These are phyloP conservation scores for Boletus bicolor DNA, from an alignment of 768 basidiomycete genomes.

Conservation along the genomic window DNA sequence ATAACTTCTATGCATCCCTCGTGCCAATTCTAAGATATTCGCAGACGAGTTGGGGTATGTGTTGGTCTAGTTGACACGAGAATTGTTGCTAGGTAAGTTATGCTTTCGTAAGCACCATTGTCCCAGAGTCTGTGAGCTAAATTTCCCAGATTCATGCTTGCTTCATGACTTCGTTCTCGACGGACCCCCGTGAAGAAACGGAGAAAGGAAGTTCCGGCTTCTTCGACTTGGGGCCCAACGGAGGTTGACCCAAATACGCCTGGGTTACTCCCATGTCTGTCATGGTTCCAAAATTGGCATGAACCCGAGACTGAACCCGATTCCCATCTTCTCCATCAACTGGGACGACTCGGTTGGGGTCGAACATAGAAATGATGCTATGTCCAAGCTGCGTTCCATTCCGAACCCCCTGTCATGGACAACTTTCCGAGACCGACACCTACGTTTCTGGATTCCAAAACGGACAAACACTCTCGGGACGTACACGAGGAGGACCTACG, in stretches of 20 bases:
- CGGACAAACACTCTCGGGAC: neutral
- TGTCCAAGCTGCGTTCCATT: too few relatives aligned
- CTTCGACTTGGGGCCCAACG: neutral
- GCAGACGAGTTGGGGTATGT: neutral
- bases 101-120: slow-evolving; percentile 4
- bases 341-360: neutral
- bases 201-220: neutral
- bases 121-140: too few relatives aligned
- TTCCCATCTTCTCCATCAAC: neutral
- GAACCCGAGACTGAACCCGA: neutral
- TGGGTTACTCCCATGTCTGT: neutral
- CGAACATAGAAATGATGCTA: too few relatives aligned
- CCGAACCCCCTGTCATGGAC: neutral
- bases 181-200: neutral
- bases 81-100: neutral
- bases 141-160: neutral
- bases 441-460: neutral
- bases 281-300: neutral
- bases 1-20: slow-evolving; percentile 20
- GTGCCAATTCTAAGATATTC: neutral
- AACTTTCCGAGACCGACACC: neutral
- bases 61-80: neutral
- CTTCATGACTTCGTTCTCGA: neutral
- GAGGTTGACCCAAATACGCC: neutral
- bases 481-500: too few relatives aligned